Base-by-base conservation (phyloP, 805 yeast species). In the Candida qinlingensis region DNA sequence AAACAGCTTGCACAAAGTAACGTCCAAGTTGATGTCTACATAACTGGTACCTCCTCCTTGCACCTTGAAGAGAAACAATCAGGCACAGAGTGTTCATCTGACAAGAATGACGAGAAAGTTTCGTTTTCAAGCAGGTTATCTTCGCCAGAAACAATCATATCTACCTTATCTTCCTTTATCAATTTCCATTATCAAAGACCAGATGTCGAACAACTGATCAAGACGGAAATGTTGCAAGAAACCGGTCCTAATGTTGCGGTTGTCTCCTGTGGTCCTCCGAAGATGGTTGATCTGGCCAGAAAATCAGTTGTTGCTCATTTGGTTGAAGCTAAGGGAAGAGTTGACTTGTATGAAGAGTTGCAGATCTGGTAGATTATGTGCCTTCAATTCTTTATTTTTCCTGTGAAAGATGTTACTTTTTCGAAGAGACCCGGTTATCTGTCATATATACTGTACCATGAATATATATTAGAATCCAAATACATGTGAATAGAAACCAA, bases 301-400 rank as follows among this genome's bases (percentile, higher is more conserved):
- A 60, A 67, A 4, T 19, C 50, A 1, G 75, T 81, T 4, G 69
- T 75, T 0, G 54, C 68, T 39, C 61, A 74, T 48, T 61, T 80
- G 45, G 65, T 70, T 34, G 52, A 64, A 30, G 65, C 67, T 45
- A 62, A 72, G 12, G 69, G 74, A 43, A 73, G 86, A 40, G 76
- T 86, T 19, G 91, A 84, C 52, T 81, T 81, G 58, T 82, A 72
- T 59, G 96, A 88, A 61, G 91, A 85, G 59, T 73, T 84, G 43
- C 89, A 85, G 66, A 72, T 76, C 11, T 87, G 96, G 95, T 81
- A 59, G 39, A 27, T 28, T 25, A n/a, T 11, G 9, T 7, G 10
- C 11, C 13, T 29, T 7, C 13, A 19, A 19, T 19, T 19, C 19
- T 19, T 19, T 19, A 19, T 19, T 19, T 19, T 2, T 19, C 19